Percentiles rank a stretch among this genome's conserved stretches.
Conservation (phyloP, 2,329 filamentous ascomycete genomes). For the Colletotrichum cereale region DNA sequence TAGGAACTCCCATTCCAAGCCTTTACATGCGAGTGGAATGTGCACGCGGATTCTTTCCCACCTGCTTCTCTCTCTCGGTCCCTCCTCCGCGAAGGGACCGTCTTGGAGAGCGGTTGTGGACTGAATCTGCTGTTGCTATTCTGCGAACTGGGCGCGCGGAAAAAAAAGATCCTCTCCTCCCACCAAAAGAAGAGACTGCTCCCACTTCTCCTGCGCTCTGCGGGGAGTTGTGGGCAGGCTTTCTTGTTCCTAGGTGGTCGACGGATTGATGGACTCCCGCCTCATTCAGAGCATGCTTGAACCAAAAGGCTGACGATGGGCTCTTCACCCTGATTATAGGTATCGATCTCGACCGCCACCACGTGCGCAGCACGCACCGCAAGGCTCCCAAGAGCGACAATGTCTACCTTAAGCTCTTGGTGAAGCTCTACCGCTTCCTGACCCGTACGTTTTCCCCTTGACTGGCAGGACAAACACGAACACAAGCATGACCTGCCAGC, state of each 20-base stretch:
- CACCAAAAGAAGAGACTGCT: slow-evolving; percentile 18
- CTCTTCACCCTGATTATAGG: slow-evolving; percentile 63
- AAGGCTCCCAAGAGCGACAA: slow-evolving; percentile 98
- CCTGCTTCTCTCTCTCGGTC: background rate
- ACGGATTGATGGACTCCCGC: slow-evolving; percentile 45
- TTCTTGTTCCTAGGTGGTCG: background rate
- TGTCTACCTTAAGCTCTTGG: slow-evolving; percentile 95
- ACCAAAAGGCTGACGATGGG: slow-evolving; percentile 72
- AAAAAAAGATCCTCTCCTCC: slow-evolving; percentile 43
- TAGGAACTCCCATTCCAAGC: slow-evolving; percentile 57
- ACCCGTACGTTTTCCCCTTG: slow-evolving; percentile 75
- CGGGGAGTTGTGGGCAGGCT: background rate
- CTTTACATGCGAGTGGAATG: slow-evolving; percentile 53
- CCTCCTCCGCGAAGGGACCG: background rate
- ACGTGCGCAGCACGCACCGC: slow-evolving; percentile 82
- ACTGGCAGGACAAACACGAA: background rate
- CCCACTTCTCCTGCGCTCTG: slow-evolving; percentile 16
- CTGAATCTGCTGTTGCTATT: slow-evolving; percentile 31
- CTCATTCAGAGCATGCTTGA: slow-evolving; percentile 71
- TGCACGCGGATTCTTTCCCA: slow-evolving; percentile 27
- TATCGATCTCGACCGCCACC: slow-evolving; percentile 80
- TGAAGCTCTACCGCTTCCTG: slow-evolving; percentile 98
- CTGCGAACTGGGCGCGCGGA: slow-evolving; percentile 40
- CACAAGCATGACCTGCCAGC: background rate
- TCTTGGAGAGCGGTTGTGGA: background rate